These are phyloP conservation scores for Cicer chorassanicum DNA, from an alignment of 306 rosid species.

Conservation along the genomic window DNA sequence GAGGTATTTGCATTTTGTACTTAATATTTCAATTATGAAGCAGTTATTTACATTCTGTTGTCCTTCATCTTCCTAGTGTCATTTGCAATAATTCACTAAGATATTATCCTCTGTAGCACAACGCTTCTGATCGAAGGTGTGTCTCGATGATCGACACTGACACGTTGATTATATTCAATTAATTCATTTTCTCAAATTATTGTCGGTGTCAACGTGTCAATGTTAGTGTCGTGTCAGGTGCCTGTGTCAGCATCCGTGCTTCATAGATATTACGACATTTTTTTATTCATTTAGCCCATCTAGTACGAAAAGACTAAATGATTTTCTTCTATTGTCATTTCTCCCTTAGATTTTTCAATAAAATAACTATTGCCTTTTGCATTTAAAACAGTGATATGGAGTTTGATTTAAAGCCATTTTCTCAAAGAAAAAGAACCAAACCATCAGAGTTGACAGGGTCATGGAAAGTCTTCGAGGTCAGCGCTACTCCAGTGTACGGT, in stretches of 20 bases:
- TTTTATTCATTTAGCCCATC: neutral
- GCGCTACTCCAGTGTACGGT: conserved; percentile 73
- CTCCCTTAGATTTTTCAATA: conserved; percentile 12
- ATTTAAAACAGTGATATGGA: conserved; percentile 59
- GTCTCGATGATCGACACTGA: too few relatives aligned
- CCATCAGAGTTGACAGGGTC: conserved; percentile 80
- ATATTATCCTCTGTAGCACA: neutral
- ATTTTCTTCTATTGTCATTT: neutral
- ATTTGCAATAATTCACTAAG: neutral
- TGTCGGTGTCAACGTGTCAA: too few relatives aligned
- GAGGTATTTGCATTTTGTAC: conserved; percentile 57
- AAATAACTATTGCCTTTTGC: conserved; percentile 20
- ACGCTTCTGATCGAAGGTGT: too few relatives aligned
- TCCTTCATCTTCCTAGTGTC: neutral
- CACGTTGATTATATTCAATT: too few relatives aligned
- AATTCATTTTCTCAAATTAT: too few relatives aligned
- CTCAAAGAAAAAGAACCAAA: conserved; percentile 71
- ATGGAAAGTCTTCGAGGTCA: conserved; percentile 91
- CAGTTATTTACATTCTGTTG: conserved; percentile 1
- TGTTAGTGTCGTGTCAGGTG: too few relatives aligned
- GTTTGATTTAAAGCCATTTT: conserved; percentile 68
- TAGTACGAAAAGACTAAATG: neutral
- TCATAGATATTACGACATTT: neutral
- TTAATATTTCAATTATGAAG: conserved; percentile 9
- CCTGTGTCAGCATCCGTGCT: too few relatives aligned